Conservation (phyloP, 768 basidiomycete genomes). For the Strobilomyces echinocephalus region DNA sequence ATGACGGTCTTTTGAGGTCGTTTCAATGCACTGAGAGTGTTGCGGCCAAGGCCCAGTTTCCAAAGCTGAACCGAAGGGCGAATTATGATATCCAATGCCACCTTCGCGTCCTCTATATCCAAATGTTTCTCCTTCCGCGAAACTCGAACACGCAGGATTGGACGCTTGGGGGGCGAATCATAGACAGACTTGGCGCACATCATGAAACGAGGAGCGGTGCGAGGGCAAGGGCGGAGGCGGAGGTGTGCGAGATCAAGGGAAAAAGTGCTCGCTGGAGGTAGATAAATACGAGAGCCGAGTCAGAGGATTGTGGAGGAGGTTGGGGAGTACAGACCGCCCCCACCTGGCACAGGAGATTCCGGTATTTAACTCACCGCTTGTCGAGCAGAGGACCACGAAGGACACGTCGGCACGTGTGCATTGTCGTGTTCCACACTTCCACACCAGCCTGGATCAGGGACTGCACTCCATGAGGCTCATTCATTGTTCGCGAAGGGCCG, state of each 20-base stretch:
- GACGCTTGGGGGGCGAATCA: slow-evolving; percentile 9
- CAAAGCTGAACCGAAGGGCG: slow-evolving; percentile 22
- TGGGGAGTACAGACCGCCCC: background rate
- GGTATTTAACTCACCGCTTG: slow-evolving; percentile 25
- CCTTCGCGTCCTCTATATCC: slow-evolving; percentile 17
- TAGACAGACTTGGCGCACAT: slow-evolving; percentile 13
- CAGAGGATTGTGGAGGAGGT: background rate
- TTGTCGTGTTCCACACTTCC: slow-evolving; percentile 23
- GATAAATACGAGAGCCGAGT: slow-evolving; percentile 2
- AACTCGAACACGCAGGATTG: slow-evolving; percentile 9
- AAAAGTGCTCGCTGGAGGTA: background rate
- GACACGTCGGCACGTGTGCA: slow-evolving; percentile 11
- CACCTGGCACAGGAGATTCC: background rate
- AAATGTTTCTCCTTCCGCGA: slow-evolving; percentile 10
- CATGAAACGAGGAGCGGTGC: background rate
- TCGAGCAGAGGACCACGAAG: slow-evolving; percentile 2
- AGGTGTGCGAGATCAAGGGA: background rate
- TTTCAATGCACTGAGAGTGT: slow-evolving; percentile 1
- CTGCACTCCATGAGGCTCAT: slow-evolving; percentile 15
- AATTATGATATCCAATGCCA: slow-evolving; percentile 18
- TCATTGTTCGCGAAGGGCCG: slow-evolving; percentile 10
- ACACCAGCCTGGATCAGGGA: slow-evolving; percentile 13
- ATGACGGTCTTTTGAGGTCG: slow-evolving; percentile 8
- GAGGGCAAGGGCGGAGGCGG: background rate
- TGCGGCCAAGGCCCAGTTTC: slow-evolving; percentile 12